These are phyloP conservation scores for Butyriboletus loyo DNA, from an alignment of 768 basidiomycete species.

Conservation along the genomic window DNA sequence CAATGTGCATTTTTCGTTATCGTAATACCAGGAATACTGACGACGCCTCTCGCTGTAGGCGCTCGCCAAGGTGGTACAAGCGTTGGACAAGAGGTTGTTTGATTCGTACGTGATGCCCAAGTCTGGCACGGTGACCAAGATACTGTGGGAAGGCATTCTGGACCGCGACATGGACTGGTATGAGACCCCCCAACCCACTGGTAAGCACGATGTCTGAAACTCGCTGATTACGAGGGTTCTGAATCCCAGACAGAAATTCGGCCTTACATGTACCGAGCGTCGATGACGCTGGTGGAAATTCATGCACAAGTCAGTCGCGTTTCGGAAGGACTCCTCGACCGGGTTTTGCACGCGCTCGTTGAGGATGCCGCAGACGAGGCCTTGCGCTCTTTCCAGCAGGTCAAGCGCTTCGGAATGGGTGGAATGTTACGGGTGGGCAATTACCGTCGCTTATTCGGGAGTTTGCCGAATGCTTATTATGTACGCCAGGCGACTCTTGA, in stretches of 20 bases:
- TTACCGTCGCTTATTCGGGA: background rate
- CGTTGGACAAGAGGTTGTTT: conserved; percentile 87
- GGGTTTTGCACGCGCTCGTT: conserved; percentile 77
- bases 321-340: conserved; percentile 75
- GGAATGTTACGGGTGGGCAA: conserved; percentile 89
- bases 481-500: conserved; percentile 89
- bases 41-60: conserved; percentile 41
- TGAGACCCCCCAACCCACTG: conserved; percentile 88
- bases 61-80: conserved; percentile 70
- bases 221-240: background rate
- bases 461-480: background rate
- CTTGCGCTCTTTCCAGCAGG: conserved; percentile 79
- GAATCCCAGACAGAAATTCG: conserved; percentile 67
- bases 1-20: conserved; percentile 43
- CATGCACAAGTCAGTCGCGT: conserved; percentile 87
- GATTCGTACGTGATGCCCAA: conserved; percentile 85
- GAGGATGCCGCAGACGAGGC: conserved; percentile 83
- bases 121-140: conserved; percentile 58
- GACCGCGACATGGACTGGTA: conserved; percentile 88
- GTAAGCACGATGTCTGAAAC: conserved; percentile 39
- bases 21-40: background rate
- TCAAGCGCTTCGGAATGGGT: conserved; percentile 93
- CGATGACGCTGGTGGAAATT: conserved; percentile 85
- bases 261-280: conserved; percentile 86
- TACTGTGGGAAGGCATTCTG: conserved; percentile 78